These are phyloP conservation scores for Brassica juncea DNA, from an alignment of 345 rosid species.

Conservation along the genomic window DNA sequence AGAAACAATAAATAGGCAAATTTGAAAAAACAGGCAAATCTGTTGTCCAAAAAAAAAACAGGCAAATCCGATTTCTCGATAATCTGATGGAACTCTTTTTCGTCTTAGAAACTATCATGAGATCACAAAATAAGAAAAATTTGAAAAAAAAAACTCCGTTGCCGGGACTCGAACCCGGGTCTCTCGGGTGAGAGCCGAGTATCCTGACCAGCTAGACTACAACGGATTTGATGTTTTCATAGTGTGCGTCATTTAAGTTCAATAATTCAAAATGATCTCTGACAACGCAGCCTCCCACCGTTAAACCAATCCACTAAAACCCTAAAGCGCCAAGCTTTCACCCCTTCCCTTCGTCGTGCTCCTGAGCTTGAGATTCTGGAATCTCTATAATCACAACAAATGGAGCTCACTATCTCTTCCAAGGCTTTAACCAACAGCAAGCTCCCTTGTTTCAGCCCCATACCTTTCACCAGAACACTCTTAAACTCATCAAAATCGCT, in stretches of 20 bases:
- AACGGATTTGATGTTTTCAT: constrained; percentile 7
- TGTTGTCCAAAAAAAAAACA: too few relatives aligned
- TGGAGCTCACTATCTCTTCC: constrained; percentile 50
- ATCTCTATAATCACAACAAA: constrained; percentile 12
- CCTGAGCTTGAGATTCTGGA: constrained; percentile 14
- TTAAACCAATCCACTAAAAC: constrained; percentile 23
- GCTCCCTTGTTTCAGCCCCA: constrained; percentile 3
- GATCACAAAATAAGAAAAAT: background rate
- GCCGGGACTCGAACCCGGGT: constrained; percentile 44
- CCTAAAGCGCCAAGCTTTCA: constrained; percentile 23
- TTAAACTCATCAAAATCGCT: constrained; percentile 30
- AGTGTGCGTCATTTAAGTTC: too few relatives aligned
- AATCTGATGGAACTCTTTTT: constrained; percentile 6
- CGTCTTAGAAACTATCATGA: background rate
- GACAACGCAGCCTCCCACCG: background rate
- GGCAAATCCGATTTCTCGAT: background rate
- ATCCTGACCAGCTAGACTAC: constrained; percentile 68
- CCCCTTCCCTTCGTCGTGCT: background rate
- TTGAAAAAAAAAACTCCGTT: background rate
- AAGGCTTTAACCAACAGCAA: constrained; percentile 33
- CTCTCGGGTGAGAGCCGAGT: constrained; percentile 79
- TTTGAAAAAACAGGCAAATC: too few relatives aligned
- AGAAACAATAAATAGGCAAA: constrained; percentile 23
- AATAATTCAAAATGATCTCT: background rate
- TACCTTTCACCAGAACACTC: constrained; percentile 7